Evolutionary conservation across 176 grass and related monocot species (phyloP).

Genomic region (Triticum dicoccoides): DNA sequence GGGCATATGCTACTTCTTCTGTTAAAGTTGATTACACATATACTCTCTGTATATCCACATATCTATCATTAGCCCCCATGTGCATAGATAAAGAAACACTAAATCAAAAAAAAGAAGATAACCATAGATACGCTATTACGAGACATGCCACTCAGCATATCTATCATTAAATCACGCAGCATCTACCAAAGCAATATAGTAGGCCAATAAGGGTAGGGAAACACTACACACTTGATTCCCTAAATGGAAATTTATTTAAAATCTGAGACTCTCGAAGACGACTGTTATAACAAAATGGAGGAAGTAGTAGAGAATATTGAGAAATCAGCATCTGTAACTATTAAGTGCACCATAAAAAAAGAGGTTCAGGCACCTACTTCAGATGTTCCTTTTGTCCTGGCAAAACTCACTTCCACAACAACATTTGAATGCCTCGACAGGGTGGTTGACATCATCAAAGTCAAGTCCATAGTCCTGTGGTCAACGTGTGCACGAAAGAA

Average conservation of each 20-base stretch:
- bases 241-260: background rate
- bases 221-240: background rate
- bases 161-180: background rate
- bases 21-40: background rate
- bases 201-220: background rate
- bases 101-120: background rate
- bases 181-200: background rate
- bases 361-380: slow-evolving; percentile 53
- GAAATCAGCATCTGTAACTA: background rate
- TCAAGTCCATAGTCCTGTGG: slow-evolving; percentile 86
- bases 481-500: background rate
- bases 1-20: background rate
- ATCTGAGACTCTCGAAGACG: background rate
- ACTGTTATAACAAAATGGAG: background rate
- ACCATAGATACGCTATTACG: background rate
- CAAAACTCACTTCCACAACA: slow-evolving; percentile 60
- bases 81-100: background rate
- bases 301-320: background rate
- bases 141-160: background rate
- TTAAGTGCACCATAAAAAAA: background rate
- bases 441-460: slow-evolving; percentile 75
- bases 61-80: background rate
- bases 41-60: background rate
- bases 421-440: slow-evolving; percentile 77
- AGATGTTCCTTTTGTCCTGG: slow-evolving; percentile 35